Base-by-base conservation (phyloP, 148 eudicot genomes). In the Bassia scoparia region DNA sequence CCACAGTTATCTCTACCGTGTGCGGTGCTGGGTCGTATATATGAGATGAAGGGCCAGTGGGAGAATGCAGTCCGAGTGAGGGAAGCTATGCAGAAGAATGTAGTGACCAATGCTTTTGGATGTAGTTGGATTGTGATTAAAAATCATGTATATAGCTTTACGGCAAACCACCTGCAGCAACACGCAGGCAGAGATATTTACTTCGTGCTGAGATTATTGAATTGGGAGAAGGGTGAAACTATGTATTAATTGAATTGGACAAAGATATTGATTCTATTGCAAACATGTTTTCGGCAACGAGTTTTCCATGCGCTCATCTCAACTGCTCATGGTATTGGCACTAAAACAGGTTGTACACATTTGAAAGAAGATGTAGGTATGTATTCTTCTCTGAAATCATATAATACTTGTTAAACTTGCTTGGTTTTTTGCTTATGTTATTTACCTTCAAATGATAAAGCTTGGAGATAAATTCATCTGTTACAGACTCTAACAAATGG, bases 1-100 rank as follows among this genome's bases (percentile, higher is more conserved):
- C 90, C 95, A 24, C 61, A 70, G 16, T 80, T 78, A 49, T 84
- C 82, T 29, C 76, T 92, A 29, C 90, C 96, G 52, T 90, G 81
- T 76, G 55, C 82, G 72, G 79, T 88, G 38, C 70, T 92, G 81
- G 80, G 85, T 59, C 85, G 74, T 48, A 83, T 82, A 33, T 90
- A 90, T 77, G 93, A 88, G 64, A 77, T 73, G 72, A 83, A 82
- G 77, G 91, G 90, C 33, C 88, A 74, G 80, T 92, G 96, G 96
- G 98, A 92, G 77, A 85, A 93, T 60, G 58, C 80, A 66, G 90
- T 87, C 58, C 87, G 92, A 20, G 87, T 92, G 74, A 90, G 73
- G 71, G 82, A 81, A 78, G 34, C 74, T 71, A 87, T 88, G 91
- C 76, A 82, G 69, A 86, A 74, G 80, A 82, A 64, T 59, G 67